Base-by-base conservation (phyloP, 371 early-diverging fungal genomes). In the Parasitella parasitica region DNA sequence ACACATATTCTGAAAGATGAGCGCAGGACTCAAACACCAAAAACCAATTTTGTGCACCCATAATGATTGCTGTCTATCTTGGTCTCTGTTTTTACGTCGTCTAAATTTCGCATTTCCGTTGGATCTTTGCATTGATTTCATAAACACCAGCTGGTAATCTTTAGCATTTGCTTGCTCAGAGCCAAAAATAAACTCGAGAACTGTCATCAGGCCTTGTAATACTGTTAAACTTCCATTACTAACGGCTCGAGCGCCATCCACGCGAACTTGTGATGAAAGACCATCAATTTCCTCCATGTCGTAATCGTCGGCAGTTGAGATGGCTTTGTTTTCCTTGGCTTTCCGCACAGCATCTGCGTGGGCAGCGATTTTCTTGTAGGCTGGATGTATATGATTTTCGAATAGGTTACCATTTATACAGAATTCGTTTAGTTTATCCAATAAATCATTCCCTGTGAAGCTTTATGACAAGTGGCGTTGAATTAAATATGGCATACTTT, bases 21-120 rank as follows among this genome's bases (percentile, higher is more conserved):
- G 67, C 6, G 84, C 89, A 1, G 91, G 87, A 54, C 86, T 89
- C 18, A 88, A 63, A 51, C 89, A 86, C 59, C 59, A 64, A 54
- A 56, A 72, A 6, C 35, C 71, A 39, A 66, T 35, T 48, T 32
- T 72, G 22, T 41, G 71, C 36, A 12, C 61, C 78, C 43, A 75
- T 34, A 34, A 15, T 2, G 26, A 22, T 12, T 26, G 8, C 9
- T 12, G n/a, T 13, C 34, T 46, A 15, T 36, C 56, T 22, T n/a
- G n/a, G 9, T 8, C 48, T 5, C 13, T 12, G 13, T 30, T 50
- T 27, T 5, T 41, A 18, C 26, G 41, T 27, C 18, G 50, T 56
- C 46, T 12, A 20, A 11, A 39, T 11, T 32, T 48, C 26, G 26
- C 32, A 30, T 27, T 41, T 18, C 12, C 13, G 22, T 36, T 15